Base-by-base conservation (phyloP, 2,329 filamentous ascomycete species). In the Curvularia sp. region DNA sequence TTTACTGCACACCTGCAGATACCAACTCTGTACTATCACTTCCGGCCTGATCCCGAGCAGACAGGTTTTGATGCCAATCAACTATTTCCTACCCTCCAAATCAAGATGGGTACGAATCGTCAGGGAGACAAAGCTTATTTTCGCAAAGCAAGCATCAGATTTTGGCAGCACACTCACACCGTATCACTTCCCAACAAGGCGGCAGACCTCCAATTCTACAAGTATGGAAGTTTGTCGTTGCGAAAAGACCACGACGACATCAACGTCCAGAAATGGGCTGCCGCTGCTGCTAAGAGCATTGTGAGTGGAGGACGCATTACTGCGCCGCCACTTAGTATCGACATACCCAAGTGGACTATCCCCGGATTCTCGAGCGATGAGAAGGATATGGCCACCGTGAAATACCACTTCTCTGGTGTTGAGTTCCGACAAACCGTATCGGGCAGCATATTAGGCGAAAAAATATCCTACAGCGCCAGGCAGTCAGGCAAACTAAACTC, bases 291-390 rank as follows among this genome's bases (percentile, higher is more conserved):
- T 12, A 57, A 60, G 8, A 73, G 74, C 38, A 68, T 76, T 18
- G 52, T 66, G 25, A 70, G 72, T 39, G 71, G 71, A 2, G 68
- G 55, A 5, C 64, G 67, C 3, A 64, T 77, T 7, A 67, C 63
- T 8, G 74, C 74, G 1, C 75, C 74, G 3, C 55, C 60, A 0
- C 52, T 76, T 3, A 56, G 18, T 10, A 46, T 78, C 7, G 43
- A 65, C 0, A 69, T 78, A 9, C 75, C 75, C 5, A 65, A 59
- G 25, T 74, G 71, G 71, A 64, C 64, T 0, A 65, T 76, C 5
- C 63, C 59, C 3, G 69, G 65, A 18, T 58, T 49, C 27, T 25
- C 62, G 15, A 46, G 47, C 0, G 49, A 65, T 39, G 49, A 50
- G 8, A 56, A 60, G 13, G 63, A 59, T 12, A 45, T 56, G 38